These are phyloP conservation scores for Penicillium sp. DNA, from an alignment of 2,329 filamentous ascomycete genomes.

Conservation along the genomic window DNA sequence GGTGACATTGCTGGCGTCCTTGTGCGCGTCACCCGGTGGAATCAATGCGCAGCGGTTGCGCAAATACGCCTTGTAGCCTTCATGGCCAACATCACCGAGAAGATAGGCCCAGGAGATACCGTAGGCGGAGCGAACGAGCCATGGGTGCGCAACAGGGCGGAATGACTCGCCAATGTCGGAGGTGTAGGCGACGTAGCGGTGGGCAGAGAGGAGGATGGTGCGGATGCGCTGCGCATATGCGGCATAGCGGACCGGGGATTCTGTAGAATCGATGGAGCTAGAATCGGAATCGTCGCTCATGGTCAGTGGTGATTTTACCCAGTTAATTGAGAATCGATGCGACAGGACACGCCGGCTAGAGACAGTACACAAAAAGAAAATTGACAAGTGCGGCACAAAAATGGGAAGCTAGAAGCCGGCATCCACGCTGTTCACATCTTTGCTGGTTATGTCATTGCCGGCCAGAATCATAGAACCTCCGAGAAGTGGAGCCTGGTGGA, in stretches of 20 bases:
- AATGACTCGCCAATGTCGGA: constrained; percentile 96
- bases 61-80: constrained; percentile 92
- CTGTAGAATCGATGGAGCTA: constrained; percentile 71
- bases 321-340: too few relatives aligned
- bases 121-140: constrained; percentile 74
- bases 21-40: constrained; percentile 53
- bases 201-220: constrained; percentile 81
- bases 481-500: constrained; percentile 7
- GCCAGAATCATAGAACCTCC: not conserved
- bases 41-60: constrained; percentile 72
- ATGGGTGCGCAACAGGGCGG: constrained; percentile 82
- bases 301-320: constrained; percentile 6
- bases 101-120: constrained; percentile 90
- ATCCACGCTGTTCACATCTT: not conserved
- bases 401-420: too few relatives aligned
- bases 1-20: constrained; percentile 32
- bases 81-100: constrained; percentile 80
- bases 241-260: constrained; percentile 81
- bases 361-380: too few relatives aligned
- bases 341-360: too few relatives aligned
- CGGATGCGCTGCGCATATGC: constrained; percentile 81
- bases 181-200: constrained; percentile 95
- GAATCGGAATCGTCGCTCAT: constrained; percentile 9
- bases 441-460: constrained; percentile 3
- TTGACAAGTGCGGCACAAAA: too few relatives aligned